phyloP scores from a whole-genome alignment of 192 early-diverging fungal genomes.

The Linnemannia exigua region DNA sequence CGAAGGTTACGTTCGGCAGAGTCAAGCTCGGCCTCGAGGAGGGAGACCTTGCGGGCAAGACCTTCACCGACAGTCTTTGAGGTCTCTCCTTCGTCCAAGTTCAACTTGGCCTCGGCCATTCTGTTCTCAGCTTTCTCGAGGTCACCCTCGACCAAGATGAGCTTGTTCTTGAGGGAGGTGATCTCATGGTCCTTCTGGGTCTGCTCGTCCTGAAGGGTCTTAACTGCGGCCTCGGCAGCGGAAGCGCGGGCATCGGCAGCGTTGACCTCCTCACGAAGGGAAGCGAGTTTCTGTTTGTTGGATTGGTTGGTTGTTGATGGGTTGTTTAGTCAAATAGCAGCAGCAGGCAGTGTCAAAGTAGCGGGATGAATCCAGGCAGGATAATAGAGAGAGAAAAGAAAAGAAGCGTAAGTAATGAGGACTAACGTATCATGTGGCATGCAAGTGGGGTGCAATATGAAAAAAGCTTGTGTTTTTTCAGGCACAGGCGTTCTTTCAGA shows the following conservation, averaged over 20 bases:
- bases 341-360: too few species aligned
- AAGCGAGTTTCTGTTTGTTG: constrained; percentile 56
- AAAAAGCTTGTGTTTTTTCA: not conserved
- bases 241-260: constrained; percentile 44
- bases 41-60: constrained; percentile 46
- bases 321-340: not conserved
- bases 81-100: constrained; percentile 60
- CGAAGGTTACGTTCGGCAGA: constrained; percentile 56
- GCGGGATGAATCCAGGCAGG: not conserved
- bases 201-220: constrained; percentile 71
- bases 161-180: constrained; percentile 74
- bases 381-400: not conserved
- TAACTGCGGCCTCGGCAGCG: constrained; percentile 59
- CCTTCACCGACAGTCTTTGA: constrained; percentile 53
- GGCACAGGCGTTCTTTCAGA: not conserved
- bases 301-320: not conserved
- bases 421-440: not conserved
- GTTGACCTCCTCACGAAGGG: constrained; percentile 60
- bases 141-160: constrained; percentile 62
- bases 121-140: constrained; percentile 67
- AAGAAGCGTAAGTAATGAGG: not conserved
- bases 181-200: constrained; percentile 82
- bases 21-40: constrained; percentile 52
- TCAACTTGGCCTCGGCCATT: constrained; percentile 55
- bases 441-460: not conserved